Conservation (phyloP, 495 filamentous ascomycete species). For the Saxispiralis lemnorum region DNA sequence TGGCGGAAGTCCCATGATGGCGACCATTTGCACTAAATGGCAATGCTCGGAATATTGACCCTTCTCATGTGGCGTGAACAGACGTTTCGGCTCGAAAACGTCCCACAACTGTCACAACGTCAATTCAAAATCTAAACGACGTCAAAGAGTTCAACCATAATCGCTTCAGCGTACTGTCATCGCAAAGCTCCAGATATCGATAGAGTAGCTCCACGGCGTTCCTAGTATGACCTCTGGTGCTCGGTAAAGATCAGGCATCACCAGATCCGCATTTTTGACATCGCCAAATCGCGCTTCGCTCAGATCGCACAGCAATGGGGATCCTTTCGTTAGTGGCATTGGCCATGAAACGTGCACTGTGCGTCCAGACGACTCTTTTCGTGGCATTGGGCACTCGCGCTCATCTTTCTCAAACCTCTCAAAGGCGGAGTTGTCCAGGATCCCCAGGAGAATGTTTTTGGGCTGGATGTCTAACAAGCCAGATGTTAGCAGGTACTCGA, state of each 20-base stretch:
- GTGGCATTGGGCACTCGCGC: no score
- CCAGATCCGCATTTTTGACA: neutral
- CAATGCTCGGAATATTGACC: constrained; percentile 10
- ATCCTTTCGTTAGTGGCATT: constrained; percentile 9
- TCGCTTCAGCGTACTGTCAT: constrained; percentile 29
- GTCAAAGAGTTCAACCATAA: no score
- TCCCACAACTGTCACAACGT: constrained; percentile 19
- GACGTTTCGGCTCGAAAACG: constrained; percentile 17
- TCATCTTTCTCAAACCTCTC: neutral
- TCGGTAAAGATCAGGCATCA: constrained; percentile 26
- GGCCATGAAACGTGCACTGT: constrained; percentile 21
- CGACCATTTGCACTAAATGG: constrained; percentile 25
- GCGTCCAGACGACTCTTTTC: constrained; percentile 1
- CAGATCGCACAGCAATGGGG: constrained; percentile 30
- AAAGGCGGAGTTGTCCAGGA: no score
- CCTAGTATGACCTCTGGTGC: constrained; percentile 33
- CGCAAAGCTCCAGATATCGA: constrained; percentile 37
- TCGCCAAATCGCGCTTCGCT: constrained; percentile 26
- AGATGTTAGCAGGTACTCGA: neutral
- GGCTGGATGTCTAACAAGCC: neutral
- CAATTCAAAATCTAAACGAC: neutral
- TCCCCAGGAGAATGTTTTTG: no score
- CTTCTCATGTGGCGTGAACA: constrained; percentile 11
- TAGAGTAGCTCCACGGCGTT: constrained; percentile 27
- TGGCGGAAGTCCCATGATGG: constrained; percentile 21